phyloP scores from a whole-genome alignment of 116 monocot genomes.

The Trichopus zeylanicus region DNA sequence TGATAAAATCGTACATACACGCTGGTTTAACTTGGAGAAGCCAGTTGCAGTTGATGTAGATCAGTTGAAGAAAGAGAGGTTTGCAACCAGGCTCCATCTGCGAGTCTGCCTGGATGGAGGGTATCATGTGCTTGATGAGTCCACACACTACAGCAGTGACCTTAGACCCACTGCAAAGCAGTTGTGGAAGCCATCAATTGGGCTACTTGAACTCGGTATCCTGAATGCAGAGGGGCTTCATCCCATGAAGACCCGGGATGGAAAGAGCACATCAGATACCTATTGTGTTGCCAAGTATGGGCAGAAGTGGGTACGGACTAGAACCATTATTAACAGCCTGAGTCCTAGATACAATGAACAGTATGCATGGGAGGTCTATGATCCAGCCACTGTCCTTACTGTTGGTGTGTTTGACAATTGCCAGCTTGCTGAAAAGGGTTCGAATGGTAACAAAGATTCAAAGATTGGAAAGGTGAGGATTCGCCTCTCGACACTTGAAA shows the following conservation, averaged over 20 bases:
- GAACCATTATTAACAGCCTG: conserved; percentile 59
- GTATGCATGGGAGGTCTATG: conserved; percentile 83
- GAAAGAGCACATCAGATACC: conserved; percentile 58
- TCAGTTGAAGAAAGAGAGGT: conserved; percentile 67
- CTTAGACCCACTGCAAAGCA: conserved; percentile 69
- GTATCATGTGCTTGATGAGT: conserved; percentile 77
- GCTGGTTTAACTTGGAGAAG: conserved; percentile 64
- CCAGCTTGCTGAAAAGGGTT: conserved; percentile 51
- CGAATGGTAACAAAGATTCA: conserved; percentile 31
- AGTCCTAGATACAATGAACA: conserved; percentile 72
- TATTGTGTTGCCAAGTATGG: conserved; percentile 92
- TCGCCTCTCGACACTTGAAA: conserved; percentile 71
- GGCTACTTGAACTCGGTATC: conserved; percentile 71
- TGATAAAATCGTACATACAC: conserved; percentile 27
- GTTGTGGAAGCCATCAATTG: conserved; percentile 60
- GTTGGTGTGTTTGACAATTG: conserved; percentile 72
- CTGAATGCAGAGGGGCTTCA: conserved; percentile 44
- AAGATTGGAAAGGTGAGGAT: conserved; percentile 73
- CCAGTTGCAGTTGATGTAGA: conserved; percentile 51
- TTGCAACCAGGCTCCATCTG: conserved; percentile 46
- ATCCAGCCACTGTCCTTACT: conserved; percentile 67
- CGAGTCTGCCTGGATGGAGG: conserved; percentile 70
- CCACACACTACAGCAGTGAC: conserved; percentile 76
- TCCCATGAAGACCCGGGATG: conserved; percentile 65
- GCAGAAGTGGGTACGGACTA: conserved; percentile 73